Percentiles rank a stretch among this genome's conserved stretches.
Conservation (phyloP, 2,329 filamentous ascomycete species). For the Thermochaetoides dissita region DNA sequence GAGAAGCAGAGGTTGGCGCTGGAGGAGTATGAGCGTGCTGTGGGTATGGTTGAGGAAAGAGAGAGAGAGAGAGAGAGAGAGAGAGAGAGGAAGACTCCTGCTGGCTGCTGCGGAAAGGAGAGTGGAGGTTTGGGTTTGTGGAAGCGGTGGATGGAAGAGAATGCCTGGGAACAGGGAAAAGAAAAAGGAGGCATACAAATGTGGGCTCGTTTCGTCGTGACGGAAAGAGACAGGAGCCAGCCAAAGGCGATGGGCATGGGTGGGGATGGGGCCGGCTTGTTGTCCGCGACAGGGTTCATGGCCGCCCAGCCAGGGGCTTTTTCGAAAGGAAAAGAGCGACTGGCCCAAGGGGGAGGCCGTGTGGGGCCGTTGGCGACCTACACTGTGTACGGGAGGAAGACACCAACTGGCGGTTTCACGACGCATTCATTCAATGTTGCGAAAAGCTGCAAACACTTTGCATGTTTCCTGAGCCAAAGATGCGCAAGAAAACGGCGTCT, state of each 20-base stretch:
- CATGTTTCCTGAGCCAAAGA: too few relatives aligned
- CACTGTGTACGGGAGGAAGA: constrained; percentile 2
- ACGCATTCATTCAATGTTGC: too few relatives aligned
- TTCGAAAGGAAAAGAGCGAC: constrained; percentile 8
- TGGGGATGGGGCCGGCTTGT: constrained; percentile 2
- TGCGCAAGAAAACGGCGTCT: too few relatives aligned
- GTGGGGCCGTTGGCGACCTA: neutral
- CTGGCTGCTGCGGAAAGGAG: neutral
- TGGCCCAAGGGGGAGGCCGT: constrained; percentile 2
- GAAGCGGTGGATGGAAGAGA: constrained; percentile 5
- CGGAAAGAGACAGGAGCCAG: constrained; percentile 14
- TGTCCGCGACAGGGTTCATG: constrained; percentile 8
- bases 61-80: too few relatives aligned
- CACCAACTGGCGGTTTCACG: too few relatives aligned
- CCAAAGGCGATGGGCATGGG: constrained; percentile 4
- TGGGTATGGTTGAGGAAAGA: too few relatives aligned
- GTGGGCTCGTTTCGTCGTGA: constrained; percentile 14
- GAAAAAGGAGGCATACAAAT: constrained; percentile 16
- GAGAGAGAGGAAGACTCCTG: too few relatives aligned
- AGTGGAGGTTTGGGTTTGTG: constrained; percentile 12
- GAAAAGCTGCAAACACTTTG: neutral
- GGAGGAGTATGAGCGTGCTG: too few relatives aligned
- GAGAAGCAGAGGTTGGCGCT: too few relatives aligned
- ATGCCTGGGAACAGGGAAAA: constrained; percentile 10
- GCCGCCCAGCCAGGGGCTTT: constrained; percentile 12